Evolutionary conservation across 139 green algal genomes (phyloP).

Genomic region (Picochlorum sp.): DNA sequence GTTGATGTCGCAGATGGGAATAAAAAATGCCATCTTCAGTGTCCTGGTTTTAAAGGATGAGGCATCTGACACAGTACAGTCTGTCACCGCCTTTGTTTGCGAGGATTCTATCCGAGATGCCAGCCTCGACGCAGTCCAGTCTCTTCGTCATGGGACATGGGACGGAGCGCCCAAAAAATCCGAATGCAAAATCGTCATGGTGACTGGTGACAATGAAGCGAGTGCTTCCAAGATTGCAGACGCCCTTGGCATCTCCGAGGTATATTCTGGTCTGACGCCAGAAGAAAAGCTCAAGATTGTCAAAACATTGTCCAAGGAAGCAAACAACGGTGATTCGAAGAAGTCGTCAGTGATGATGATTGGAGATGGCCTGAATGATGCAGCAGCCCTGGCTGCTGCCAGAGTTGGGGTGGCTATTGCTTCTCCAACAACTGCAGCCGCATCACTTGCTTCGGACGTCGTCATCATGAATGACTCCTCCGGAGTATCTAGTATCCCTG

Average conservation of each 20-base stretch:
- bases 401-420: slow-evolving; percentile 66
- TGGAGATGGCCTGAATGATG: slow-evolving; percentile 72
- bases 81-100: slow-evolving; percentile 38
- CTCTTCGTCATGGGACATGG: slow-evolving; percentile 36
- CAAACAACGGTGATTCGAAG: slow-evolving; percentile 10
- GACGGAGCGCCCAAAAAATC: neutral
- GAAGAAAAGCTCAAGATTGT: slow-evolving; percentile 60
- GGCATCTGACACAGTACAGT: slow-evolving; percentile 25
- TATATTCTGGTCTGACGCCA: slow-evolving; percentile 53
- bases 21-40: slow-evolving; percentile 8
- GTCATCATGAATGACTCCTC: slow-evolving; percentile 62
- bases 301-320: slow-evolving; percentile 6
- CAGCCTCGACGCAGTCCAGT: slow-evolving; percentile 38
- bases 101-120: slow-evolving; percentile 55
- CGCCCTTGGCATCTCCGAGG: slow-evolving; percentile 47
- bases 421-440: slow-evolving; percentile 48
- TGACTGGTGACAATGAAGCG: slow-evolving; percentile 67
- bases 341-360: slow-evolving; percentile 63
- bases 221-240: slow-evolving; percentile 40
- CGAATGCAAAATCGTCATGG: slow-evolving; percentile 27
- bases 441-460: slow-evolving; percentile 66
- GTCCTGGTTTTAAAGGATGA: slow-evolving; percentile 18
- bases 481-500: slow-evolving; percentile 63
- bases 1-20: neutral
- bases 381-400: slow-evolving; percentile 57